A percentile compares a stretch with the other conserved stretches of the same genome.
phyloP scores from a whole-genome alignment of 176 grass and related monocot genomes.

The Oryza glumipatula region DNA sequence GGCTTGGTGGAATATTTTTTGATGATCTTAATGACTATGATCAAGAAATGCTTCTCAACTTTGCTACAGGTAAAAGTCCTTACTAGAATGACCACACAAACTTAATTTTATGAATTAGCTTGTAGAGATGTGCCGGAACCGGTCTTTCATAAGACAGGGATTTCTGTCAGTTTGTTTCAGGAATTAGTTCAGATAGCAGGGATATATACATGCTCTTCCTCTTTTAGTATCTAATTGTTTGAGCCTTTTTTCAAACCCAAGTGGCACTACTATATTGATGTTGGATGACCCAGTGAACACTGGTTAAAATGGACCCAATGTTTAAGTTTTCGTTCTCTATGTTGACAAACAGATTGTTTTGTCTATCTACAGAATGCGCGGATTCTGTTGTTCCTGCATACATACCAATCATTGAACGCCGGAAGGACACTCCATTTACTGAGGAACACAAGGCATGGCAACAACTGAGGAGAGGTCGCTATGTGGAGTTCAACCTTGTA shows the following conservation, averaged over 20 bases:
- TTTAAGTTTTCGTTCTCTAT: constrained; percentile 12
- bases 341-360: not conserved
- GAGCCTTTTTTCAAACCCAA: not conserved
- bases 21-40: constrained; percentile 93
- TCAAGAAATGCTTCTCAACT: constrained; percentile 97
- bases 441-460: constrained; percentile 97
- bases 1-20: constrained; percentile 98
- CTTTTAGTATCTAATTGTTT: not conserved
- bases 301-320: not conserved
- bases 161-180: not conserved
- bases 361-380: constrained; percentile 64
- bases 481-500: constrained; percentile 99
- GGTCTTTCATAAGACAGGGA: not conserved
- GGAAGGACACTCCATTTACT: constrained; percentile 85
- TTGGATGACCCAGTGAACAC: not conserved
- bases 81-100: constrained; percentile 13
- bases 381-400: constrained; percentile 92
- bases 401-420: constrained; percentile 82
- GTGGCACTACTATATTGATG: not conserved
- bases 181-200: not conserved
- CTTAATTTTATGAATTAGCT: not conserved
- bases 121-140: not conserved
- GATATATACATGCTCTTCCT: not conserved
- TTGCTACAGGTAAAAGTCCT: constrained; percentile 71
- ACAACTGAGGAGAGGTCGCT: constrained; percentile 89